Base-by-base conservation (phyloP, 306 rosid genomes). In the Trifolium repens region DNA sequence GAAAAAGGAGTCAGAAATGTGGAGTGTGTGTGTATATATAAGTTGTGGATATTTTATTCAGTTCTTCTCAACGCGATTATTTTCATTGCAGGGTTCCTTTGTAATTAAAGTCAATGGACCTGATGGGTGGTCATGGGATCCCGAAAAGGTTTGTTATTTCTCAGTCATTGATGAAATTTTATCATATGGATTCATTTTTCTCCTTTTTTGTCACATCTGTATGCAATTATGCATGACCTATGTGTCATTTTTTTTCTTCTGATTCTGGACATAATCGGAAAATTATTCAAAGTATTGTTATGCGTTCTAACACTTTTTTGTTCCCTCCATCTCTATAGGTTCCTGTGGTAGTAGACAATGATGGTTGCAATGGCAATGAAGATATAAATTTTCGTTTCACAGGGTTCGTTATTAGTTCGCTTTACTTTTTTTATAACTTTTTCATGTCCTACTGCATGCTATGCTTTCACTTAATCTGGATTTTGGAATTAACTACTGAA, bases 41-140 rank as follows among this genome's bases (percentile, higher is more conserved):
- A 55, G 44, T 53, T 27, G 62, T 50, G 11, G 15, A 17, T 55
- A 4, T 68, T 26, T 74, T 71, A 46, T 71, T 67, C 61, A 44
- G 39, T 86, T 81, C 49, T 82, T 76, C 84, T 86, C 34, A 71
- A 61, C 64, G 79, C 68, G 17, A 69, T 61, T 81, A 60, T 79
- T 78, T 74, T 47, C 24, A 12, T 66, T 76, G 73, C 88, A 94
- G 99, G 99, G 99, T 35, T 92, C 97, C 68, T 94, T 92, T 82
- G 87, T 86, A 54, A 82, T 94, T 82, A 85, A 88, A 76, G 82
- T 94, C 63, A 90, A 88, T 61, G 99, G 98, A 62, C 99, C 98
- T 71, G 92, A 87, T 59, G 98, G 99, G 69, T 94, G 99, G 99
- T 81, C 98, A 35, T 94, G 97, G 98, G 76, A 87, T 84, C 98